Conservation (phyloP, 495 filamentous ascomycete species). For the Neurospora tetrasperma region DNA sequence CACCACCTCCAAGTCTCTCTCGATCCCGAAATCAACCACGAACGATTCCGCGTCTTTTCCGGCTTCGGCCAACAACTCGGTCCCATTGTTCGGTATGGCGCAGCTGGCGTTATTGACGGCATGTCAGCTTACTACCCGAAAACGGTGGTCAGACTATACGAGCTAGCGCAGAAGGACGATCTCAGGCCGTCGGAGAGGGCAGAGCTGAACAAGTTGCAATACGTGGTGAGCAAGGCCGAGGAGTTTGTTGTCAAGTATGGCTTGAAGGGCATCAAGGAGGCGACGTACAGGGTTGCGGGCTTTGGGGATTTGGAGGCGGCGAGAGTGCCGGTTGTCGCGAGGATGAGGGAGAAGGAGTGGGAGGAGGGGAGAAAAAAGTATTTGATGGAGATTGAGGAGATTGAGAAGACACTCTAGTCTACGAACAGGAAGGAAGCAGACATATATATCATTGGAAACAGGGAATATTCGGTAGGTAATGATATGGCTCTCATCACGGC, state of each 20-base stretch:
- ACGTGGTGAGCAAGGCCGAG: constrained; percentile 44
- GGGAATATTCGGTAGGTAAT: background rate
- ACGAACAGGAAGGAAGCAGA: background rate
- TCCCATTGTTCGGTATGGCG: constrained; percentile 47
- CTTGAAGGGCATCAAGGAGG: constrained; percentile 54
- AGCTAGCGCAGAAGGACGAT: constrained; percentile 28
- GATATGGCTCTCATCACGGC: background rate
- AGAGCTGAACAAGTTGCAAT: constrained; percentile 45
- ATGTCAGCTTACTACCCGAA: constrained; percentile 53
- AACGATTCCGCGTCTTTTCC: constrained; percentile 49
- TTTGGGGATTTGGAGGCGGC: constrained; percentile 47
- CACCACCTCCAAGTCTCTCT: constrained; percentile 49
- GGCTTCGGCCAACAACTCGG: constrained; percentile 58
- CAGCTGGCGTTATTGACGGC: constrained; percentile 54
- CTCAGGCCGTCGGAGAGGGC: constrained; percentile 14
- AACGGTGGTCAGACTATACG: constrained; percentile 44
- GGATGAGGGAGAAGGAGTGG: constrained; percentile 37
- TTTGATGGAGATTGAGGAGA: constrained; percentile 15
- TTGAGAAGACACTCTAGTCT: constrained; percentile 5
- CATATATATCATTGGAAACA: background rate
- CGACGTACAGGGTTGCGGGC: constrained; percentile 39
- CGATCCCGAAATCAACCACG: constrained; percentile 37
- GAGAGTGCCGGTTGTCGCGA: constrained; percentile 42
- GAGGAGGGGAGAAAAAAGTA: constrained; percentile 16
- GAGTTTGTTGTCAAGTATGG: constrained; percentile 49